Conservation (phyloP, 129 eudicot genomes). For the Flaveria linearis region DNA sequence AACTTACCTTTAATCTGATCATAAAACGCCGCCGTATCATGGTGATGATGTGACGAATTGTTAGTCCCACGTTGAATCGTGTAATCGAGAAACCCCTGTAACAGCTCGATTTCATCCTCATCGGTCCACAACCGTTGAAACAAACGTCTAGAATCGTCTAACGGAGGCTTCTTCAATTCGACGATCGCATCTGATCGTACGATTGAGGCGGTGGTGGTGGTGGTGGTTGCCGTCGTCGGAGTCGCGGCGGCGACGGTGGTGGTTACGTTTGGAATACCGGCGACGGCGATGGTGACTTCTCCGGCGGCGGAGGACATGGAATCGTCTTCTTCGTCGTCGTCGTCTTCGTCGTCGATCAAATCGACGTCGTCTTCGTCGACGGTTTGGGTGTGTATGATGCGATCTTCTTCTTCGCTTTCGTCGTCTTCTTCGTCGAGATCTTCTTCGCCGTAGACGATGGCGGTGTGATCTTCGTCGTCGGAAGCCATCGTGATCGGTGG, state of each 20-base stretch:
- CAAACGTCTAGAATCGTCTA: slow-evolving; percentile 68
- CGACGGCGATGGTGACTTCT: slow-evolving; percentile 37
- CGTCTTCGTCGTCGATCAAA: slow-evolving; percentile 34
- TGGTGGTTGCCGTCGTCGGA: slow-evolving; percentile 29
- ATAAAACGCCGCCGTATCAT: slow-evolving; percentile 89
- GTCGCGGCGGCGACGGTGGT: slow-evolving; percentile 34
- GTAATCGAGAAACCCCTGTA: slow-evolving; percentile 80
- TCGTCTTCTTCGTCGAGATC: slow-evolving; percentile 53
- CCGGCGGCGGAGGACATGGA: slow-evolving; percentile 49
- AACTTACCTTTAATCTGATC: slow-evolving; percentile 80
- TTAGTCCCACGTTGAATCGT: slow-evolving; percentile 44
- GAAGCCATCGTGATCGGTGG: slow-evolving; percentile 40
- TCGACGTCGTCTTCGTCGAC: slow-evolving; percentile 38
- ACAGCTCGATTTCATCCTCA: slow-evolving; percentile 90
- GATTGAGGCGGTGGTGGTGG: slow-evolving; percentile 2
- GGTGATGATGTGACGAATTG: slow-evolving; percentile 63
- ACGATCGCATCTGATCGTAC: slow-evolving; percentile 29
- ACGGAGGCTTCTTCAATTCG: slow-evolving; percentile 46
- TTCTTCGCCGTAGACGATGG: slow-evolving; percentile 43
- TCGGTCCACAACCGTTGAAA: slow-evolving; percentile 93
- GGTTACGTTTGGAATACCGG: slow-evolving; percentile 33
- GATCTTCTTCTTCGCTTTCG: slow-evolving; percentile 31
- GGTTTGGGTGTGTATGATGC: slow-evolving; percentile 6
- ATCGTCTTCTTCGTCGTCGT: slow-evolving; percentile 46
- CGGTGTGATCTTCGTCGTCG: slow-evolving; percentile 49